phyloP scores from a whole-genome alignment of 2,329 filamentous ascomycete genomes.

The Calonectria hongkongensis region DNA sequence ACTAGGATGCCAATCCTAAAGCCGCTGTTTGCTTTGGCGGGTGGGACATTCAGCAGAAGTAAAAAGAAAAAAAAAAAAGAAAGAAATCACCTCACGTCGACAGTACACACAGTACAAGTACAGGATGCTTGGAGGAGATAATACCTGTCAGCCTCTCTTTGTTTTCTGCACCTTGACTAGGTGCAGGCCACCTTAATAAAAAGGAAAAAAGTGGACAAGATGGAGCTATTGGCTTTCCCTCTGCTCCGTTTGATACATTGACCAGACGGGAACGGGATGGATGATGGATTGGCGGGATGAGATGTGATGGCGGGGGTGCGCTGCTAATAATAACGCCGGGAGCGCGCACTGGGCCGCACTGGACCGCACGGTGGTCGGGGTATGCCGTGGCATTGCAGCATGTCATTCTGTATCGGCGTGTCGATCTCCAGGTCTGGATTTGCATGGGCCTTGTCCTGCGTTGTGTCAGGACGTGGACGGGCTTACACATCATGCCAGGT shows the following conservation, averaged over 20 bases:
- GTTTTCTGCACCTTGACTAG: slow-evolving; percentile 24
- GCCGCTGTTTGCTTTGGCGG: slow-evolving; percentile 25
- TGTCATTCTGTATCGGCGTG: slow-evolving; percentile 36
- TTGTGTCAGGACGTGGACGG: slow-evolving; percentile 28
- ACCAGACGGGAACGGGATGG: slow-evolving; percentile 26
- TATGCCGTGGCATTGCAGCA: slow-evolving; percentile 30
- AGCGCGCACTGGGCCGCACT: slow-evolving; percentile 21
- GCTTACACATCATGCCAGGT: slow-evolving; percentile 21
- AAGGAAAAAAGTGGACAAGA: slow-evolving; percentile 13
- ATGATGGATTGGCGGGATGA: slow-evolving; percentile 27
- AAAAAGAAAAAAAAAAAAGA: slow-evolving; percentile 16
- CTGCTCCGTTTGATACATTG: slow-evolving; percentile 20
- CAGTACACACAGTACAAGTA: neutral
- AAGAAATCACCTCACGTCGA: neutral
- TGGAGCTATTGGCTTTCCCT: neutral
- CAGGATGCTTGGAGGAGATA: neutral
- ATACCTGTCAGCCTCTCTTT: neutral
- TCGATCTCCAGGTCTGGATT: slow-evolving; percentile 38
- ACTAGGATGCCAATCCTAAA: slow-evolving; percentile 39
- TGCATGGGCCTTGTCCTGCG: slow-evolving; percentile 11
- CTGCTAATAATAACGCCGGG: slow-evolving; percentile 22
- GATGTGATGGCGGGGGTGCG: slow-evolving; percentile 22
- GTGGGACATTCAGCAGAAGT: slow-evolving; percentile 41
- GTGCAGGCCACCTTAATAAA: slow-evolving; percentile 11
- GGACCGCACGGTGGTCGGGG: slow-evolving; percentile 21